Percentiles rank a stretch among this genome's conserved stretches.
Conservation (phyloP, 345 rosid species). For the Sisymbrium altissimum region DNA sequence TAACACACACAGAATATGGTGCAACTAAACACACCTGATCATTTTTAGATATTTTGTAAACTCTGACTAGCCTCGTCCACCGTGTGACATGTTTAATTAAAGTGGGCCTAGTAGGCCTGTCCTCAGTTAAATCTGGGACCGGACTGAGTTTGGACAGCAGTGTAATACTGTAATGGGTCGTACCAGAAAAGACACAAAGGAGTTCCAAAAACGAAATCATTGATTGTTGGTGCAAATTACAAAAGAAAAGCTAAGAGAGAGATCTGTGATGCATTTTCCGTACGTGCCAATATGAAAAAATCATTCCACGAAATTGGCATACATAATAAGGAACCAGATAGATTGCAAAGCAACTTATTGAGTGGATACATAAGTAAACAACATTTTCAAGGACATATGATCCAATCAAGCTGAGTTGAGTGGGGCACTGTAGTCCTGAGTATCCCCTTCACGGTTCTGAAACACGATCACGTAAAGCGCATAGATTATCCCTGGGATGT, state of each 20-base stretch:
- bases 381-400: neutral
- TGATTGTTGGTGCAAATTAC: neutral
- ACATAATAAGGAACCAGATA: neutral
- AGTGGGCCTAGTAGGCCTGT: slow-evolving; percentile 9
- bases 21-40: neutral
- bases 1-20: neutral
- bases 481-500: slow-evolving; percentile 89
- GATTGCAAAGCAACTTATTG: slow-evolving; percentile 23
- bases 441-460: slow-evolving; percentile 65
- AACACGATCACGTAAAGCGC: slow-evolving; percentile 86
- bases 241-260: neutral
- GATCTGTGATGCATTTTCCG: neutral
- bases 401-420: slow-evolving; percentile 38
- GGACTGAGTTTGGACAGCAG: neutral
- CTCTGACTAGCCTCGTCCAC: neutral
- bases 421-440: slow-evolving; percentile 75
- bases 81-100: neutral
- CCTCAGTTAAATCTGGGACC: neutral
- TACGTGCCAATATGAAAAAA: no score
- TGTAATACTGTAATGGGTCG: neutral
- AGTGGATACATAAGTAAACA: neutral
- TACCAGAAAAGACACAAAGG: neutral
- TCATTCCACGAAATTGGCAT: neutral
- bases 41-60: neutral
- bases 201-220: no score